These are phyloP conservation scores for Canavalia ensiformis DNA, from an alignment of 306 rosid genomes.

Conservation along the genomic window DNA sequence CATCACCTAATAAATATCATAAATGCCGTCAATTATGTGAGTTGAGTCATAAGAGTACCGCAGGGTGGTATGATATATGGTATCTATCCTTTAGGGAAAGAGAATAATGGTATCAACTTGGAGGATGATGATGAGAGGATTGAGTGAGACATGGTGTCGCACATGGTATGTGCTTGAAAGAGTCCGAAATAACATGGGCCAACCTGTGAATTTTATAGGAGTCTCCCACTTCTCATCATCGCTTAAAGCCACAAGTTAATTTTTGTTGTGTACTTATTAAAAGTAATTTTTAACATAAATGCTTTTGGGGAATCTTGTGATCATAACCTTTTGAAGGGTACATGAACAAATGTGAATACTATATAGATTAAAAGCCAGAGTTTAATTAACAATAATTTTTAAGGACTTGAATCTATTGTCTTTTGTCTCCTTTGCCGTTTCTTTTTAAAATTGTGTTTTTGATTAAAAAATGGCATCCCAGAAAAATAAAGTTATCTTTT, in stretches of 20 bases:
- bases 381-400: not conserved
- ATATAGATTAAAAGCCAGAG: not conserved
- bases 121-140: conserved; percentile 27
- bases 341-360: not conserved
- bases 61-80: not conserved
- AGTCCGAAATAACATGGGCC: conserved; percentile 56
- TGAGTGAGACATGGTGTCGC: conserved; percentile 42
- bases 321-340: not conserved
- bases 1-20: conserved; percentile 14
- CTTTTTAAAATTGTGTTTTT: not conserved
- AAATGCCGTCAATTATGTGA: not conserved
- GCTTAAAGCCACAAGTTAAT: conserved; percentile 25
- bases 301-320: not conserved
- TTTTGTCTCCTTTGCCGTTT: not conserved
- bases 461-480: not conserved
- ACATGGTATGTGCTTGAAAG: conserved; percentile 57
- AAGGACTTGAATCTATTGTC: not conserved
- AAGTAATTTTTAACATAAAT: not conserved
- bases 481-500: not conserved
- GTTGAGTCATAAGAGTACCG: not conserved
- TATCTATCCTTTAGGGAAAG: conserved; percentile 6
- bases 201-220: conserved; percentile 47
- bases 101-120: conserved; percentile 37
- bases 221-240: not conserved
- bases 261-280: not conserved